Evolutionary conservation across 202 grass and related monocot species (phyloP), one percentile per base, ranked within the genome.

Genomic region (Dendrocalamus latiflorus): DNA sequence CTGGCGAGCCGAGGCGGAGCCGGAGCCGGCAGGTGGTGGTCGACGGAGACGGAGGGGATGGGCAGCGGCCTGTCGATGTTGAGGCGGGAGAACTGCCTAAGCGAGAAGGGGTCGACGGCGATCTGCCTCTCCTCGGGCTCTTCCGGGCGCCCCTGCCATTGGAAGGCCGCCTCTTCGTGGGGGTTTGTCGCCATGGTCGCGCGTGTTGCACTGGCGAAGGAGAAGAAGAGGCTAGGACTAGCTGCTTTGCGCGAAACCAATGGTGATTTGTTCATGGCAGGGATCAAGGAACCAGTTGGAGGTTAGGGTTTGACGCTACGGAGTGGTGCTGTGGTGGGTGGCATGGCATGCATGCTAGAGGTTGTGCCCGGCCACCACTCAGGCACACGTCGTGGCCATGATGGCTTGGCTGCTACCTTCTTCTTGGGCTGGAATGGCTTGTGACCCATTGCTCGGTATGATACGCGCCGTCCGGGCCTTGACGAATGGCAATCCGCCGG

Each of bases 1-100:
- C 76, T 93, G 4, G 58, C 80, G 72, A 68, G 9, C 65, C 26
- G n/a, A n/a, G n/a, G n/a, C n/a, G n/a, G 26, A 53, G 39, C 15
- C 33, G 18, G 63, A 41, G 8, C 22, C 6, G 72, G n/a, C n/a
- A n/a, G n/a, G n/a, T n/a, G n/a, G n/a, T n/a, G n/a, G n/a, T n/a
- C n/a, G n/a, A n/a, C n/a, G n/a, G n/a, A n/a, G n/a, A n/a, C n/a
- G n/a, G n/a, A n/a, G n/a, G n/a, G n/a, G n/a, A n/a, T n/a, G n/a
- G n/a, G n/a, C n/a, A n/a, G n/a, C n/a, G n/a, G 93, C 38, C 61
- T 42, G 16, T 95, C 93, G 75, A 87, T 83, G 78, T 94, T 57
- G 77, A 94, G 61, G 14, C 75, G 61, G 83, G 89, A 86, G 62
- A 85, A 87, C 60, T 89, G 86, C 0, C 84, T 79, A 9, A 94